Percentiles rank a stretch among this genome's conserved stretches.
These are phyloP conservation scores for Gaertneriomyces semiglobifer DNA, from an alignment of 192 early-diverging fungal species.

Conservation along the genomic window DNA sequence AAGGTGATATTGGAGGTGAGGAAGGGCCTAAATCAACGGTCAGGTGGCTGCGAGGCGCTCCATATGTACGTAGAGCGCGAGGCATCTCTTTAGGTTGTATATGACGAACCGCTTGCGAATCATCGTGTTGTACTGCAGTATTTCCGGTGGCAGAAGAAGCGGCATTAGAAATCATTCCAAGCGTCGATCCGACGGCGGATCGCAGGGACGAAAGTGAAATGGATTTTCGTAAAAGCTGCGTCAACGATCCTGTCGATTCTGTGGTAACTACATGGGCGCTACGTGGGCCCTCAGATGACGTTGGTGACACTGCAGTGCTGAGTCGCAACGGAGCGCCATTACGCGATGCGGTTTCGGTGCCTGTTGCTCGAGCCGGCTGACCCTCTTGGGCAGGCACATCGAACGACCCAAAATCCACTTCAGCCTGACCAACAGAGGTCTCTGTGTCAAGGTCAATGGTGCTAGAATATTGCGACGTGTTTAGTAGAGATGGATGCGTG, in stretches of 20 bases:
- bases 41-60: neutral
- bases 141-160: too few relatives aligned
- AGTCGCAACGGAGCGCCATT: too few relatives aligned
- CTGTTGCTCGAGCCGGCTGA: neutral
- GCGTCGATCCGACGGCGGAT: conserved; percentile 14
- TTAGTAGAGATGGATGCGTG: too few relatives aligned
- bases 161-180: neutral
- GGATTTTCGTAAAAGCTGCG: conserved; percentile 16
- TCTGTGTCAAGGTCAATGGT: too few relatives aligned
- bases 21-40: neutral
- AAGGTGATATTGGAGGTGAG: conserved; percentile 4
- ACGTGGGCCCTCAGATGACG: too few relatives aligned
- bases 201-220: conserved; percentile 22
- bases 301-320: too few relatives aligned
- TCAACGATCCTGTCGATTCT: neutral
- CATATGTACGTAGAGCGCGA: neutral
- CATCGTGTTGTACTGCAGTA: neutral
- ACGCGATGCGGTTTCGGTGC: neutral
- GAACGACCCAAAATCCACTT: too few relatives aligned
- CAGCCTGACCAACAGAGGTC: too few relatives aligned
- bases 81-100: neutral
- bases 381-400: too few relatives aligned
- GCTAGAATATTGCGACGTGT: too few relatives aligned
- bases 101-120: neutral
- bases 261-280: too few relatives aligned